Evolutionary conservation across 2,329 filamentous ascomycete genomes (phyloP), one percentile per base, ranked within the genome.

Genomic region (Ophiocordyceps camponoti-rufipedis): DNA sequence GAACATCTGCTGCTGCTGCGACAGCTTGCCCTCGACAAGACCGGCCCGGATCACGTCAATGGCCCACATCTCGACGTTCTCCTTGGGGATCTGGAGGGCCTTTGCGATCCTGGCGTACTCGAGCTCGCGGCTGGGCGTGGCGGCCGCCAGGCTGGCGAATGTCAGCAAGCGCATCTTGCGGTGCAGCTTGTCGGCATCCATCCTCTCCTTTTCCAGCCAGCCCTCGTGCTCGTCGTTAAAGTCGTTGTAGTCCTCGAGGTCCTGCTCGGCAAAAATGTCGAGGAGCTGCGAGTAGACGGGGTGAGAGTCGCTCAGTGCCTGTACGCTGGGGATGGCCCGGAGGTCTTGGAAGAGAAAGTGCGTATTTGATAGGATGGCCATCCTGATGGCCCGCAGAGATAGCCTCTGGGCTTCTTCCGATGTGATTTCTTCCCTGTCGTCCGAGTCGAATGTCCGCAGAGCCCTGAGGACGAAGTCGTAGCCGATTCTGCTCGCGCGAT

Each of bases 41-140:
- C 88, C 87, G 43, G 88, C 86, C 54, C 91, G 85, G 66, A 98
- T 95, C 54, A 93, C 88, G 62, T 98, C 91, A 58, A 98, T 98
- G 53, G 93, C 86, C 91, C 91, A 98, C 74, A 89, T 83, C 73
- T 98, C 91, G 40, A 96, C 86, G 51, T 96, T 86, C 51, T 84
- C 80, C 42, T 68, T 60, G 42, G 85, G 79, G 46, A 98, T 80
- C 64, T 91, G 82, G 42, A 98, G 78, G 6, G 86, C 82, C 59
- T 82, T 82, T 52, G 83, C 77, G 59, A 98, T 95, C 58, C 76
- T 76, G 53, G 74, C 72, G 67, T 98, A 98, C 49, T 89, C 82
- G 45, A 98, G 82, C 58, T 91, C 86, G 57, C 89, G 84, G 56
- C 78, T 85, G 49, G 83, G 81, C 19, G 82, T 82, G 53, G 82